Evolutionary conservation across 2,329 filamentous ascomycete genomes (phyloP).

Genomic region (Epichloe elymi): DNA sequence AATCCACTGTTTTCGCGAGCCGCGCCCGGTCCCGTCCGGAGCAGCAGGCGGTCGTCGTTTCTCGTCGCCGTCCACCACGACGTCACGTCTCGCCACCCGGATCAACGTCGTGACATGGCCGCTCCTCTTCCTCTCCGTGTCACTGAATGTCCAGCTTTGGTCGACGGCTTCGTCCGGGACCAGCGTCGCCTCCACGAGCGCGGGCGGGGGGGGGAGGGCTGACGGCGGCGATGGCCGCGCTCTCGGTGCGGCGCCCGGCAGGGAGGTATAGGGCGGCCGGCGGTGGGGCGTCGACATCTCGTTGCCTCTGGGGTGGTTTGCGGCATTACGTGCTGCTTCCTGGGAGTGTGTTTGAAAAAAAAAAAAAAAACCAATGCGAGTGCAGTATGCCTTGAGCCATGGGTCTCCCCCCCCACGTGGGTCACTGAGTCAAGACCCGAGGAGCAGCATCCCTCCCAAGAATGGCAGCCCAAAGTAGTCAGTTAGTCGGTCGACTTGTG

Average conservation of each 20-base stretch:
- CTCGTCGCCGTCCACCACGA: too few species aligned
- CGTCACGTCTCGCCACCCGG: slow-evolving; percentile 13
- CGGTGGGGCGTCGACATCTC: background rate
- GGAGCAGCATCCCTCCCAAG: too few species aligned
- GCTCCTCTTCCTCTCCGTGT: slow-evolving; percentile 15
- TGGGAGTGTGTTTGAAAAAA: too few species aligned
- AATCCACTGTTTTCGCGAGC: background rate
- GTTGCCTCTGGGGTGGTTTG: background rate
- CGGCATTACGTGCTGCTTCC: background rate
- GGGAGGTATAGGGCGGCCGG: too few species aligned
- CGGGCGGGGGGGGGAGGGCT: slow-evolving; percentile 19
- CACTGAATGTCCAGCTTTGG: slow-evolving; percentile 21
- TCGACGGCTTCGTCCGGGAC: slow-evolving; percentile 28
- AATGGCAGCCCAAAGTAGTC: too few species aligned
- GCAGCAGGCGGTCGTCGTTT: background rate
- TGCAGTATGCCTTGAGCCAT: too few species aligned
- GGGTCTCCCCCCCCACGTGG: too few species aligned
- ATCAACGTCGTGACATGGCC: slow-evolving; percentile 21
- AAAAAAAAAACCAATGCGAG: too few species aligned
- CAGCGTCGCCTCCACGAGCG: slow-evolving; percentile 29
- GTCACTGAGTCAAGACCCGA: too few species aligned
- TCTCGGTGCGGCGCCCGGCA: background rate
- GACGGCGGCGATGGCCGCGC: slow-evolving; percentile 21
- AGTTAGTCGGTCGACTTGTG: too few species aligned
- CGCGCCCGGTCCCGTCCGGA: background rate